Evolutionary conservation across 306 rosid genomes (phyloP).

Genomic region (Gastrolobium bilobum): DNA sequence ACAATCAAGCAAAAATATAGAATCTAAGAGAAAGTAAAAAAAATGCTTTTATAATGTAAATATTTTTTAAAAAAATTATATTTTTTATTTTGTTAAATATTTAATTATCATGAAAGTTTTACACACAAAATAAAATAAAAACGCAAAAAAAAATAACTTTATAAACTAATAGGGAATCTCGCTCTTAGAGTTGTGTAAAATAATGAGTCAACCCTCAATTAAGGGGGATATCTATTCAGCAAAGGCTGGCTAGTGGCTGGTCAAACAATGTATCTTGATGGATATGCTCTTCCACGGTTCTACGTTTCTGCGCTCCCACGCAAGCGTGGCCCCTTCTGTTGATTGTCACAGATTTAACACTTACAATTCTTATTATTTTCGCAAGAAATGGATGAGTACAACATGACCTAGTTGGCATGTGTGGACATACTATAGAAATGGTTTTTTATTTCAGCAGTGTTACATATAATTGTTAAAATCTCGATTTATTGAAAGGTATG

Average conservation of each 20-base stretch:
- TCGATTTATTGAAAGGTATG: no score
- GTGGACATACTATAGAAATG: neutral
- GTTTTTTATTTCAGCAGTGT: neutral
- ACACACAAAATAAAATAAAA: no score
- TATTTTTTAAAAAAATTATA: no score
- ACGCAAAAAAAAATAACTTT: no score
- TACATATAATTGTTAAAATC: neutral
- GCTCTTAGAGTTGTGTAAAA: no score
- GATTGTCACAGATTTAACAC: neutral
- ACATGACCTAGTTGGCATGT: neutral
- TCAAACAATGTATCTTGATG: conserved; percentile 12
- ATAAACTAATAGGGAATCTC: no score
- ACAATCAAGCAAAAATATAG: no score
- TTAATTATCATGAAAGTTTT: no score
- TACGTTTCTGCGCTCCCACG: neutral
- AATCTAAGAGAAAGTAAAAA: no score
- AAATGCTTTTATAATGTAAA: no score
- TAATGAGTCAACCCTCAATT: no score
- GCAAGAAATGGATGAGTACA: neutral
- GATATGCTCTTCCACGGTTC: neutral
- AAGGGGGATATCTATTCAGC: neutral
- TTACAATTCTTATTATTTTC: neutral
- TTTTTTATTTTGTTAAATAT: no score
- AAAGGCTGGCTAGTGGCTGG: neutral
- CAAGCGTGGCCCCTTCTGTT: neutral